Conservation (phyloP, 371 early-diverging fungal species). For the Blakeslea trispora region DNA sequence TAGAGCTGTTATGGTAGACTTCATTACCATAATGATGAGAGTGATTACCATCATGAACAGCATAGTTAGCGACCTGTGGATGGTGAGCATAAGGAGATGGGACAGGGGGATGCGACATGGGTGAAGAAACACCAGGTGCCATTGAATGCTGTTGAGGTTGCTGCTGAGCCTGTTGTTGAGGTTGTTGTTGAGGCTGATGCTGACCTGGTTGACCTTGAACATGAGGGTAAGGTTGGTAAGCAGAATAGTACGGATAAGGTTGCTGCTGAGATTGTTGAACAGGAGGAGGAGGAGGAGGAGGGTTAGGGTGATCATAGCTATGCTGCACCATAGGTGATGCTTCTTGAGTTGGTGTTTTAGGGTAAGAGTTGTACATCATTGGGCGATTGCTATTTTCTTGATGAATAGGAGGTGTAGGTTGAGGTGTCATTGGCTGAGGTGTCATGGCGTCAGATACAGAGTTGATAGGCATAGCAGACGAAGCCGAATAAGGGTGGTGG, state of each 20-base stretch:
- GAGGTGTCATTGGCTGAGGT: constrained; percentile 2
- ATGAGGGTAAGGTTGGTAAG: not conserved
- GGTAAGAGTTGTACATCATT: constrained; percentile 3
- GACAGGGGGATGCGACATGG: constrained; percentile 18
- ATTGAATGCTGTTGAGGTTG: constrained; percentile 4
- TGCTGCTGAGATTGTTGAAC: not conserved
- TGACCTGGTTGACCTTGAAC: constrained; percentile 6
- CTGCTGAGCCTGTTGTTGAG: too few species aligned
- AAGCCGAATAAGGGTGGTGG: not conserved
- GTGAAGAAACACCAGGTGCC: constrained; percentile 8
- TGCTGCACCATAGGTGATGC: constrained; percentile 3
- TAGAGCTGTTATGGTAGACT: constrained; percentile 1
- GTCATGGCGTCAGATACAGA: not conserved
- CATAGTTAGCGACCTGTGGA: constrained; percentile 9
- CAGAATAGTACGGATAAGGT: not conserved
- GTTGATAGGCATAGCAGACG: not conserved
- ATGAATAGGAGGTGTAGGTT: not conserved
- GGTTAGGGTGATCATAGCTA: constrained; percentile 4
- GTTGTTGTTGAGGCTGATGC: constrained; percentile 1
- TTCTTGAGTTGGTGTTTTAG: constrained; percentile 1
- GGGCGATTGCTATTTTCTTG: not conserved
- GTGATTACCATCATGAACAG: constrained; percentile 16
- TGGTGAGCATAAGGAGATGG: constrained; percentile 20
- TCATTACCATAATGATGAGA: constrained; percentile 13
- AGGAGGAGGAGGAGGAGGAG: not conserved